These are phyloP conservation scores for Dryas alaskensis DNA, from an alignment of 306 rosid species.

Conservation along the genomic window DNA sequence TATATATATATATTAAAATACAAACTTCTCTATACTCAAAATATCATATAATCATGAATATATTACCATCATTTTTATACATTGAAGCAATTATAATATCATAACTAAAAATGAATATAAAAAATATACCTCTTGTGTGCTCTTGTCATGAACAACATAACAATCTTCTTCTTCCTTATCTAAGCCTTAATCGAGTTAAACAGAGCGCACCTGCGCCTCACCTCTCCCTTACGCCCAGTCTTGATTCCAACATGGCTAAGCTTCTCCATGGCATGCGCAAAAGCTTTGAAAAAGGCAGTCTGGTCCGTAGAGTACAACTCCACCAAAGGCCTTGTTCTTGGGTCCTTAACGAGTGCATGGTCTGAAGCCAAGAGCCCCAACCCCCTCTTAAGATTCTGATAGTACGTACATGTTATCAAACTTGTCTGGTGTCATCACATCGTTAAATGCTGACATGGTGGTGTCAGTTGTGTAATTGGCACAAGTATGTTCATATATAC, in stretches of 20 bases:
- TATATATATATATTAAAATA: too few relatives aligned
- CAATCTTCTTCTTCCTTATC: background rate
- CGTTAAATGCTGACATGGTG: constrained; percentile 7
- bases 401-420: constrained; percentile 2
- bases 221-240: background rate
- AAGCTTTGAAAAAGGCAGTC: background rate
- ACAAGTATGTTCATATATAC: background rate
- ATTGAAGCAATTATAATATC: too few relatives aligned
- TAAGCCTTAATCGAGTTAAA: constrained; percentile 3
- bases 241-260: background rate
- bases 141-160: too few relatives aligned
- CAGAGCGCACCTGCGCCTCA: background rate
- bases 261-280: constrained; percentile 10
- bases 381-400: constrained; percentile 7
- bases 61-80: too few relatives aligned
- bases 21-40: too few relatives aligned
- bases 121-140: too few relatives aligned
- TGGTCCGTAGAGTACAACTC: background rate
- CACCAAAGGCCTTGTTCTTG: constrained; percentile 9
- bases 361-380: constrained; percentile 3
- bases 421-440: background rate
- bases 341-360: constrained; percentile 8
- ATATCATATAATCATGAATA: too few relatives aligned
- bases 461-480: background rate
- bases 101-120: too few relatives aligned